Base-by-base conservation (phyloP, 345 rosid species). In the Eutrema heterophyllum region DNA sequence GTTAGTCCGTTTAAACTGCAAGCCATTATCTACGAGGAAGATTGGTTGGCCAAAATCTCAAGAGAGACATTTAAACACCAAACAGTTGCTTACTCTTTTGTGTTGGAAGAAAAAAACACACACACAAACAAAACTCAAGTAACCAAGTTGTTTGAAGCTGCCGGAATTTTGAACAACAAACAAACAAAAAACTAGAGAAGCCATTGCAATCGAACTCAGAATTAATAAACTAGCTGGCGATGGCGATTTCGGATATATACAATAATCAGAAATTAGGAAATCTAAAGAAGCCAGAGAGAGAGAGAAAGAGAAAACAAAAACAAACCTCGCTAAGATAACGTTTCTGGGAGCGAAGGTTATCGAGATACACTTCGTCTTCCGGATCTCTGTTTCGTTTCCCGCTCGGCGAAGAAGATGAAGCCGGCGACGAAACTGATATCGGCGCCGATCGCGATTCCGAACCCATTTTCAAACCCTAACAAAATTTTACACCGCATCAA, bases 301-400 rank as follows among this genome's bases (percentile, higher is more conserved):
- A 29, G 13, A 14, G 46, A 43, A 7, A 41, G 30, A 41, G n/a
- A 12, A 13, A 13, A 26, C 40, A 33, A 24, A 26, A 13, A 15
- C 59, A 11, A 57, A 89, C 99, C 93, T 95, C 97, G 41, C 97
- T 95, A 45, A 95, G 93, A 38, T 95, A 95, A 35, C 97, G 96
- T 86, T 95, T 95, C 79, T 89, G 95, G 52, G 97, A 89, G 78
- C 75, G 93, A 69, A 92, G 92, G 81, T 95, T 95, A 83, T 95
- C 97, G 53, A 92, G 76, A 67, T 92, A 95, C n/a, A 92, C 93
- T 80, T 91, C 97, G 29, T 95, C 96, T 69, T 95, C 99, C 0
- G 89, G 93, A 79, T 95, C 99, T 81, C 99, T 87, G 41, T 79
- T 76, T 70, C 97, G 87, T 77, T 95, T 95, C 46, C 82, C 92